These are phyloP conservation scores for Parasitella parasitica DNA, from an alignment of 371 early-diverging fungal species.

Conservation along the genomic window DNA sequence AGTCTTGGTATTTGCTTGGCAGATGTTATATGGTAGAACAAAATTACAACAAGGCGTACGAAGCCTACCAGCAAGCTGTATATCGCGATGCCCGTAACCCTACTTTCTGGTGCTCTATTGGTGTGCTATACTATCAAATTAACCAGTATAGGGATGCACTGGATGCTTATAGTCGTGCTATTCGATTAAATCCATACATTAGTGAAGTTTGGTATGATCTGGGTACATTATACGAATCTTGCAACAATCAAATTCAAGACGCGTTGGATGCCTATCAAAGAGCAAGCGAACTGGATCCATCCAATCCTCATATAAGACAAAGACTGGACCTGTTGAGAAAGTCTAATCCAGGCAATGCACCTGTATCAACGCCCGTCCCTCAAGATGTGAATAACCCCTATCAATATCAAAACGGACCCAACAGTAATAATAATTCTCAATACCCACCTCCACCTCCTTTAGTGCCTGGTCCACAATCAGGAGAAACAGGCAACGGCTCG, in stretches of 20 bases:
- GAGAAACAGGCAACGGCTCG: background rate
- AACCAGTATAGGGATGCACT: conserved; percentile 95
- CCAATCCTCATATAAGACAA: conserved; percentile 75
- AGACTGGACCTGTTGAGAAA: conserved; percentile 51
- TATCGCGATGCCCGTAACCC: conserved; percentile 93
- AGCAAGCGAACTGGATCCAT: conserved; percentile 90
- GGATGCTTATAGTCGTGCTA: conserved; percentile 96
- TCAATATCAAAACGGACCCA: conserved; percentile 34
- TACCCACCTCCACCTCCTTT: conserved; percentile 21
- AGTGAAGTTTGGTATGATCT: conserved; percentile 97
- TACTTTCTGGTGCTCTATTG: conserved; percentile 98
- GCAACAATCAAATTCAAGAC: conserved; percentile 96
- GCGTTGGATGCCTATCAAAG: conserved; percentile 96
- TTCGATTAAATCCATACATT: conserved; percentile 91
- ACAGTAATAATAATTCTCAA: background rate
- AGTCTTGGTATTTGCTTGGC: conserved; percentile 95
- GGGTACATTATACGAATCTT: conserved; percentile 96
- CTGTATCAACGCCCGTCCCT: conserved; percentile 48
- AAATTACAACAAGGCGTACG: conserved; percentile 95
- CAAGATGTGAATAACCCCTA: conserved; percentile 61
- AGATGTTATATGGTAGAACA: conserved; percentile 96
- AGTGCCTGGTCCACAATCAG: conserved; percentile 12
- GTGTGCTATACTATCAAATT: conserved; percentile 96
- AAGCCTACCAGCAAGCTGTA: conserved; percentile 98
- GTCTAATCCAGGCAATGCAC: conserved; percentile 3